Conservation (phyloP, 306 rosid species). For the Fagus sylvatica region DNA sequence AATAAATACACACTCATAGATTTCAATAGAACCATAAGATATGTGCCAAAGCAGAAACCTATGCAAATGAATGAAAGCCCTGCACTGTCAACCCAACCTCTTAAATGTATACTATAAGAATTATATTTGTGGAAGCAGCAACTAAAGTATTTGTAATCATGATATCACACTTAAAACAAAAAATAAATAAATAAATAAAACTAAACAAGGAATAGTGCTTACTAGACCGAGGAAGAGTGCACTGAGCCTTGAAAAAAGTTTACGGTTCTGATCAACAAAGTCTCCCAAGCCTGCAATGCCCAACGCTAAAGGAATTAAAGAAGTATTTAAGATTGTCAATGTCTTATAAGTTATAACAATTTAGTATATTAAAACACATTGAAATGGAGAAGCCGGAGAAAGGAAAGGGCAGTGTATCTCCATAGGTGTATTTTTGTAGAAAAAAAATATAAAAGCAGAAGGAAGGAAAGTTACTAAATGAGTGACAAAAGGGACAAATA, state of each 20-base stretch:
- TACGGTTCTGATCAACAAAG: slow-evolving; percentile 75
- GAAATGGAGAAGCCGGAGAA: background rate
- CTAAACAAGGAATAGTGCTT: slow-evolving; percentile 35
- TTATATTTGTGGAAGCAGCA: background rate
- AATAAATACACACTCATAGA: no score
- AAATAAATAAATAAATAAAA: slow-evolving; percentile 11
- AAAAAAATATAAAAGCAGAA: background rate
- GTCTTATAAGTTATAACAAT: background rate
- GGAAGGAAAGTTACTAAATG: background rate
- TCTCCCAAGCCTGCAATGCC: slow-evolving; percentile 61
- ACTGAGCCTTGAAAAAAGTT: slow-evolving; percentile 59
- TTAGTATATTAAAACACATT: background rate
- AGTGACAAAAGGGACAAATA: background rate
- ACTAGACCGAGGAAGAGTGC: slow-evolving; percentile 79
- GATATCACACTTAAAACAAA: background rate
- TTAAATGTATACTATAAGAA: background rate
- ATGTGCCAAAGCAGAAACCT: background rate
- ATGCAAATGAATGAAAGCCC: background rate
- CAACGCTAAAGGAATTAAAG: slow-evolving; percentile 9
- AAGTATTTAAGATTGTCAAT: background rate
- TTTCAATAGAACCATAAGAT: background rate
- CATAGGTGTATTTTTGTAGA: background rate
- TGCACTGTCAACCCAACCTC: background rate
- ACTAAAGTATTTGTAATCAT: background rate
- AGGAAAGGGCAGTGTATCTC: background rate